Evolutionary conservation across 2,329 filamentous ascomycete species (phyloP), one percentile per base, ranked within the genome.

Genomic region (Penicillium oxalicum): DNA sequence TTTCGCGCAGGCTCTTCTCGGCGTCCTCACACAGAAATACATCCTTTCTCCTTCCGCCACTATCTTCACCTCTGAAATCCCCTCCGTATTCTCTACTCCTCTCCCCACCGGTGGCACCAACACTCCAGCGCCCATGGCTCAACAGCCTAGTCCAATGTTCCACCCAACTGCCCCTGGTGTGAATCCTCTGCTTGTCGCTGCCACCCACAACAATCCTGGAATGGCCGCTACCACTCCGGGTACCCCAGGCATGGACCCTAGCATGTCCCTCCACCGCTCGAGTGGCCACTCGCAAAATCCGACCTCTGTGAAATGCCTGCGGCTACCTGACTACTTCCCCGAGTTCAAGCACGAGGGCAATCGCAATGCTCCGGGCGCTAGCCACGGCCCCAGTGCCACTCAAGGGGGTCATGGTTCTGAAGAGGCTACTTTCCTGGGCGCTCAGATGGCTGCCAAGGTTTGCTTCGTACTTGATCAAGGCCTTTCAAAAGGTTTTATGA

Each of bases 51-150:
- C 93, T 27, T 91, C 89, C 1, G 90, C 89, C 44, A 96, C 91
- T 37, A 97, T 97, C 62, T 97, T 97, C 77, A 95, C 91, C 33
- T 95, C 90, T 24, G 93, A 98, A 70, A 83, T 97, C 34, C 93
- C 93, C 6, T 96, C 90, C 7, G 91, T 93, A 70, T 81, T 96
- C 65, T 90, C 88, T 28, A 97, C 93, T 0, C 93, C 93, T 1
- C 80, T 86, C 9, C 91, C 89, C 18, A 97, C 91, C 0, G 91
- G 91, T 32, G 83, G 90, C 12, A 93, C 95, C 69, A 97, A 91
- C 1, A 94, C 93, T 0, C 88, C 88, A 2, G 62, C 73, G 40
- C 56, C 60, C 29, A 61, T 62, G 38, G 68, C 34, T 4, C 43
- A 45, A 25, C 76, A 61, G 67, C 72, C 61, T 57, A 74, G 65